Base-by-base conservation (phyloP, 495 filamentous ascomycete species). In the Xylaria cubensis region DNA sequence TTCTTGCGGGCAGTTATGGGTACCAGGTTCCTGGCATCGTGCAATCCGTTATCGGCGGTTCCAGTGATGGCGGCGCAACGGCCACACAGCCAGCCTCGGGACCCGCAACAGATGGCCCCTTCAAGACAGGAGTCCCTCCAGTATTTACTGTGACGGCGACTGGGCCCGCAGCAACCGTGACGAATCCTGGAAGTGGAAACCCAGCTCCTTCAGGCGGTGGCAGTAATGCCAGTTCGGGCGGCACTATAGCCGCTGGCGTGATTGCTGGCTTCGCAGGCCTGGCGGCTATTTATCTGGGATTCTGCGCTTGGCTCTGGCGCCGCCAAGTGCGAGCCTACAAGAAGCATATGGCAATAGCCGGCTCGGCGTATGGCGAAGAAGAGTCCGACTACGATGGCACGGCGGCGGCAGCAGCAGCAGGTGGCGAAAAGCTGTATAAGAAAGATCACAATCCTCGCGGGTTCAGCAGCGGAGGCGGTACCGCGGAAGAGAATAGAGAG, bases 251-350 rank as follows among this genome's bases (percentile, higher is more conserved):
- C 39, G 89, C 90, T 3, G 89, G 88, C 29, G 85, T 89, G 41
- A 77, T 93, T 66, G 92, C 89, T 4, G 91, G 88, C 36, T 74
- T 89, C 17, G 82, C 90, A 15, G 86, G 86, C 50, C 71, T 92
- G 19, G 76, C 89, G 5, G 87, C 89, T 3, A 79, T 80, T 10
- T 90, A 93, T 75, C 83, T 94, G 24, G 90, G 90, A 17, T 93
- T 92, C 83, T 92, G 92, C 78, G 86, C 89, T 26, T 92, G 88
- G 86, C 80, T 93, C 7, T 93, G 92, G 81, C 86, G 90, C 41
- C 86, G 87, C 32, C 91, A 90, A 73, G 83, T 92, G 13, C 71
- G 75, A 1, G 84, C 90, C 6, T 92, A 91, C 81, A 88, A 88
- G 74, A 81, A 84, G 39, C 89, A 93, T 77, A 85, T 92, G 39